Percentiles rank a stretch among this genome's conserved stretches.
Evolutionary conservation across 305 asterid genomes (phyloP).

Genomic region (Fraxinus velutina): DNA sequence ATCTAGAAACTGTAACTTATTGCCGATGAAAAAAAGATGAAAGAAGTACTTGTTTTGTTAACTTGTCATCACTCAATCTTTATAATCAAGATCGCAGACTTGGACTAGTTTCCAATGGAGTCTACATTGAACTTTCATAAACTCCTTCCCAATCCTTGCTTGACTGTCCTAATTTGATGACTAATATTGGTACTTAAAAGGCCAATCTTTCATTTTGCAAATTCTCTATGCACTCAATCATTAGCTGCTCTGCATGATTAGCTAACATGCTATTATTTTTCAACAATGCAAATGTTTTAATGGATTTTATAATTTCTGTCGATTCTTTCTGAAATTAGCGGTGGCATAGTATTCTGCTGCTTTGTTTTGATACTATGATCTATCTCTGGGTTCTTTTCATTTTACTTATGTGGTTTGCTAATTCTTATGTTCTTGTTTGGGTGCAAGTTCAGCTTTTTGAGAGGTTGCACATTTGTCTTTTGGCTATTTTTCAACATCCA

Average conservation of each 20-base stretch:
- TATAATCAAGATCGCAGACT: neutral
- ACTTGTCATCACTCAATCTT: neutral
- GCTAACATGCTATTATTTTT: neutral
- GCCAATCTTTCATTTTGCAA: neutral
- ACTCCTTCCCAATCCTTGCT: neutral
- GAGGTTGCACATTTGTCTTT: constrained; percentile 2
- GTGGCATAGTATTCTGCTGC: neutral
- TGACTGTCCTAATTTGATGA: neutral
- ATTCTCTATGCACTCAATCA: neutral
- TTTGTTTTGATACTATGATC: neutral
- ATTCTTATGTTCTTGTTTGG: constrained; percentile 11
- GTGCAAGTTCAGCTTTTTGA: constrained; percentile 16
- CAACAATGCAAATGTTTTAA: neutral
- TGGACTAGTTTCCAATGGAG: neutral
- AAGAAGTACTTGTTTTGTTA: neutral
- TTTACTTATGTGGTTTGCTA: constrained; percentile 1
- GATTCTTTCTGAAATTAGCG: neutral
- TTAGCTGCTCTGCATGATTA: neutral
- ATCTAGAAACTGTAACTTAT: neutral
- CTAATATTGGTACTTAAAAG: neutral
- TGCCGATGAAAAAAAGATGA: neutral
- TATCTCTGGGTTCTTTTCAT: constrained; percentile 2
- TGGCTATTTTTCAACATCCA: constrained; percentile 12
- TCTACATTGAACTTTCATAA: neutral
- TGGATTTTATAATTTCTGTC: neutral